Percentiles rank a stretch among this genome's conserved stretches.
Evolutionary conservation across 768 basidiomycete genomes (phyloP).

Genomic region (Scleroderma citrinum): DNA sequence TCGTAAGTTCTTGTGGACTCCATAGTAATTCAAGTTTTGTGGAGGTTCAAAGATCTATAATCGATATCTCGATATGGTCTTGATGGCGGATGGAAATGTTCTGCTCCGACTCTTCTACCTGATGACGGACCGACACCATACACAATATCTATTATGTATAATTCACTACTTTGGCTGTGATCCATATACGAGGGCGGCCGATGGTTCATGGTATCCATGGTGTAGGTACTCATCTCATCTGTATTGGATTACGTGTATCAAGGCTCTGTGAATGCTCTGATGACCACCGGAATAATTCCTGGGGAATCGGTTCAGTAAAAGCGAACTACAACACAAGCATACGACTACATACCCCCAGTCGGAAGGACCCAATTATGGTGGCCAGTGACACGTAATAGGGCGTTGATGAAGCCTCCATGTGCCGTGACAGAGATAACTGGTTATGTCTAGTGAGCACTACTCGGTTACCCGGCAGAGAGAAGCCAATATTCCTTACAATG

Average conservation of each 20-base stretch:
- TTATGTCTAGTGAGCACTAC: not conserved
- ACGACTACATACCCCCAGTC: constrained; percentile 51
- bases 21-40: not conserved
- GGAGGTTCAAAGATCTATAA: not conserved
- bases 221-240: not conserved
- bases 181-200: not conserved
- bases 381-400: constrained; percentile 44
- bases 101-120: too few species aligned
- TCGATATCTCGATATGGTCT: too few species aligned
- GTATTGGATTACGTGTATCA: not conserved
- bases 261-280: constrained; percentile 11
- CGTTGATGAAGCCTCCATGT: constrained; percentile 58
- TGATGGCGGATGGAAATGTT: too few species aligned
- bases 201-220: not conserved
- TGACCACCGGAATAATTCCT: constrained; percentile 22
- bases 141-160: too few species aligned
- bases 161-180: not conserved
- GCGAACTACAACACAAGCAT: not conserved
- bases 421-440: constrained; percentile 63
- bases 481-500: constrained; percentile 38
- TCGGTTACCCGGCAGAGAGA: not conserved
- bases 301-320: constrained; percentile 2
- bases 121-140: too few species aligned
- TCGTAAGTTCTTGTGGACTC: not conserved
- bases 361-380: constrained; percentile 42